Conservation (phyloP, 2,329 filamentous ascomycete species). For the Trichophyton benhamiae region DNA sequence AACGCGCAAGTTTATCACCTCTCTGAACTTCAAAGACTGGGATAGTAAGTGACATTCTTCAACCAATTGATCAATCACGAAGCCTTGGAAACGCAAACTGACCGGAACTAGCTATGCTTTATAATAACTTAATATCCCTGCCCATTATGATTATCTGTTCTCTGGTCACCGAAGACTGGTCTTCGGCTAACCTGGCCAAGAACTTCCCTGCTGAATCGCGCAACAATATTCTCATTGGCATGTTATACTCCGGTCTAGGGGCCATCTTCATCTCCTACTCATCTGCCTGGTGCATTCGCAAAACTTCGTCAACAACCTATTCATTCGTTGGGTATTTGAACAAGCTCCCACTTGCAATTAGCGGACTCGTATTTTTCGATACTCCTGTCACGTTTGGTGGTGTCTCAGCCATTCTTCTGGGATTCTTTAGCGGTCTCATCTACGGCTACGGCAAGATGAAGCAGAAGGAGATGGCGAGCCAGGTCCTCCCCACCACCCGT, state of each 20-base stretch:
- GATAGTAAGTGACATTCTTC: slow-evolving; percentile 59
- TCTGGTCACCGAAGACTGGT: slow-evolving; percentile 84
- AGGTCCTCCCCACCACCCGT: slow-evolving; percentile 53
- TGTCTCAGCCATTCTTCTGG: slow-evolving; percentile 78
- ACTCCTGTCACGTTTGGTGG: slow-evolving; percentile 85
- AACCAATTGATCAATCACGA: background rate
- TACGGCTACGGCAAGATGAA: slow-evolving; percentile 78
- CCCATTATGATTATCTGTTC: slow-evolving; percentile 76
- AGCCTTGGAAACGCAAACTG: background rate
- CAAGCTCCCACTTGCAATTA: slow-evolving; percentile 90
- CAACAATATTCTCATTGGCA: slow-evolving; percentile 68
- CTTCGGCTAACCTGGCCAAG: slow-evolving; percentile 60
- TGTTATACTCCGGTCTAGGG: slow-evolving; percentile 84
- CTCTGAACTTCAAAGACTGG: slow-evolving; percentile 99
- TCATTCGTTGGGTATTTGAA: slow-evolving; percentile 97
- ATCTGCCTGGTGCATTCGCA: slow-evolving; percentile 94
- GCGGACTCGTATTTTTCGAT: slow-evolving; percentile 86
- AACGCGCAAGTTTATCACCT: slow-evolving; percentile 98
- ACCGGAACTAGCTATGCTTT: slow-evolving; percentile 77
- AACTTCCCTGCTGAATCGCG: slow-evolving; percentile 77
- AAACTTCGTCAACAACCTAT: slow-evolving; percentile 94
- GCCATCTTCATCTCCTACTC: slow-evolving; percentile 98
- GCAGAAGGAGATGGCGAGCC: slow-evolving; percentile 56
- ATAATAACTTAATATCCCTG: slow-evolving; percentile 96
- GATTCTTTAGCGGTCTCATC: slow-evolving; percentile 83